Evolutionary conservation across 345 rosid genomes (phyloP), one percentile per base, ranked within the genome.

Genomic region (Boechera retrofracta): DNA sequence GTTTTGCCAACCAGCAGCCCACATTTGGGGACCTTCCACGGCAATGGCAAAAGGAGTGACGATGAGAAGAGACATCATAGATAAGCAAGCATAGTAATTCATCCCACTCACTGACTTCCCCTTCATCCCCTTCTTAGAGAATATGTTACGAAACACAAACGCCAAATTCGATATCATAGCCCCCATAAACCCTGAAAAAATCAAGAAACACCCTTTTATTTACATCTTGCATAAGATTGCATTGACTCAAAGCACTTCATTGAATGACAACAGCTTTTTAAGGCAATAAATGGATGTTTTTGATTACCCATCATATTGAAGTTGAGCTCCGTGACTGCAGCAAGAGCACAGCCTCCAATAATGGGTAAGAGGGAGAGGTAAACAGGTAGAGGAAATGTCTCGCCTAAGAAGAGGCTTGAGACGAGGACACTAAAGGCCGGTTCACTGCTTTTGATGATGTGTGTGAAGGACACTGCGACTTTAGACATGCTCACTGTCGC

Each of bases 401-500:
- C 94, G 6, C 98, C 98, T 63, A 95, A 65, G 33, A 92, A 63
- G 54, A 95, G 85, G 67, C 90, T 91, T 2, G 96, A 89, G 36
- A 95, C 94, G 70, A 92, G 77, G 0, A 95, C 98, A 54, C 91
- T 91, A 76, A 95, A 92, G 31, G 98, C 99, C 24, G 99, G 98
- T 78, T 95, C 99, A 39, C 96, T 92, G 45, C 98, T 95, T 83
- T 95, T 95, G 81, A 95, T 92, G 72, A 92, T 92, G 76, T 92
- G 99, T 15, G 99, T 92, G 79, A 95, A 95, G 9, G 99, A 95
- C 31, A 95, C 98, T 31, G 97, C 98, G 12, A 95, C 99, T 82
- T 95, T 95, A 0, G 99, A 95, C 97, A 92, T 92, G 74, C 99
- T 95, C 74, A 92, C 94, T 0, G 98, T 92, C 18, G 99, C 99